phyloP scores from a whole-genome alignment of 2,329 filamentous ascomycete species.

The Scedosporium apiospermum region DNA sequence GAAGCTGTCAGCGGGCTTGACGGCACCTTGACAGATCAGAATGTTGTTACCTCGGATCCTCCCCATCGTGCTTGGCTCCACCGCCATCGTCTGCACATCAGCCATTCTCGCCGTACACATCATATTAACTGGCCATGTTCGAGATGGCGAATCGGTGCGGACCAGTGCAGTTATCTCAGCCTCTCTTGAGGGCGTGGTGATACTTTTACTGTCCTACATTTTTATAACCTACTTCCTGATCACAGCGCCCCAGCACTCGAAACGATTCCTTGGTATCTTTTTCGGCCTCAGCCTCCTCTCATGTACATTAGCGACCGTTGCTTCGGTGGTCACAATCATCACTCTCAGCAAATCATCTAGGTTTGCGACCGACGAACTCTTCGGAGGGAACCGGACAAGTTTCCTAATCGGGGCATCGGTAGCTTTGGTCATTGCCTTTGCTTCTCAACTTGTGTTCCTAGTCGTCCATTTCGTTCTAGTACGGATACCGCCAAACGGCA shows the following conservation, averaged over 20 bases:
- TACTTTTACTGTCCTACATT: conserved; percentile 24
- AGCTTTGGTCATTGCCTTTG: conserved; percentile 34
- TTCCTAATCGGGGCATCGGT: conserved; percentile 35
- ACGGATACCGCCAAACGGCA: conserved; percentile 20
- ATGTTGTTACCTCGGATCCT: conserved; percentile 5
- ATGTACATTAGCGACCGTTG: conserved; percentile 33
- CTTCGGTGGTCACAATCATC: conserved; percentile 34
- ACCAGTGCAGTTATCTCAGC: conserved; percentile 27
- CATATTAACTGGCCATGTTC: conserved; percentile 24
- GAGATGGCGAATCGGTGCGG: conserved; percentile 21
- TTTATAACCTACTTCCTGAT: conserved; percentile 19
- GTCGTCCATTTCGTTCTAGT: conserved; percentile 31
- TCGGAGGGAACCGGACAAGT: conserved; percentile 20
- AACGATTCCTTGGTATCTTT: conserved; percentile 21
- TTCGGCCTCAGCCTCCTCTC: conserved; percentile 28
- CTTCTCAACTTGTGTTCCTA: conserved; percentile 39
- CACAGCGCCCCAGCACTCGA: conserved; percentile 11
- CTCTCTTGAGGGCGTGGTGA: conserved; percentile 24
- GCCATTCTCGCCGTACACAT: conserved; percentile 29
- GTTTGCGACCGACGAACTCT: conserved; percentile 18
- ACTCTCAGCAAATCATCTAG: conserved; percentile 24
- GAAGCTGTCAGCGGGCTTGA: not conserved
- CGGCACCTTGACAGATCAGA: not conserved
- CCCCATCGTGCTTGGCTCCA: not conserved
- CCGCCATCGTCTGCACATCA: conserved; percentile 17